Evolutionary conservation across 169 alveolate genomes (phyloP), one percentile per base, ranked within the genome.

Genomic region (Plasmodium gonderi): DNA sequence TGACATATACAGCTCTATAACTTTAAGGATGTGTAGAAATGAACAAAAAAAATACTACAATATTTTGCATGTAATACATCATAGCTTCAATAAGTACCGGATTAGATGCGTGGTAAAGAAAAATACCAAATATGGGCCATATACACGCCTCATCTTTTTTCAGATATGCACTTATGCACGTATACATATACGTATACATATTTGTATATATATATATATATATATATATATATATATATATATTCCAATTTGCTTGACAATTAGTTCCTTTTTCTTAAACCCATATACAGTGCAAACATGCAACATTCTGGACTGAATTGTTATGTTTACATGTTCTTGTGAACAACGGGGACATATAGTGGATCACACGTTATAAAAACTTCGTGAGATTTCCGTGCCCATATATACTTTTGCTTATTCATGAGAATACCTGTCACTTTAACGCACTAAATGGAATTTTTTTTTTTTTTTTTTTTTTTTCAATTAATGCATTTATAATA

Each of bases 91-190:
- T 38, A 85, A 75, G 79, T 85, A 85, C 47, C 68, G 74, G 78
- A 72, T 85, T 60, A 85, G 92, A 75, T 85, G 89, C 29, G 23
- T 82, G 79, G 92, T 85, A 85, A 78, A 20, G 36, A 26, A 23
- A 44, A 23, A 79, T 40, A 40, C 20, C 8, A 51, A 40, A 42
- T 29, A 49, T 36, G 49, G 14, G 47, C 3, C 51, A 81, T 80
- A 20, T 42, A 36, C 45, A 81, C 33, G 64, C 14, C 23, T 68
- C 72, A 60, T 23, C 72, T 54, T 54, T 33, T 11, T 20, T 23
- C 17, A 23, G 40, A 67, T 29, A 67, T 23, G 31, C 3, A 6
- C 11, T 31, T 14, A 72, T 33, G 23, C 8, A 72, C 33, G 23
- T 33, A 23, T 20, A 68, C 20, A 68, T 74, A 74, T 75, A 20